These are phyloP conservation scores for Trichoderma harzianum DNA, from an alignment of 2,329 filamentous ascomycete genomes.

Conservation along the genomic window DNA sequence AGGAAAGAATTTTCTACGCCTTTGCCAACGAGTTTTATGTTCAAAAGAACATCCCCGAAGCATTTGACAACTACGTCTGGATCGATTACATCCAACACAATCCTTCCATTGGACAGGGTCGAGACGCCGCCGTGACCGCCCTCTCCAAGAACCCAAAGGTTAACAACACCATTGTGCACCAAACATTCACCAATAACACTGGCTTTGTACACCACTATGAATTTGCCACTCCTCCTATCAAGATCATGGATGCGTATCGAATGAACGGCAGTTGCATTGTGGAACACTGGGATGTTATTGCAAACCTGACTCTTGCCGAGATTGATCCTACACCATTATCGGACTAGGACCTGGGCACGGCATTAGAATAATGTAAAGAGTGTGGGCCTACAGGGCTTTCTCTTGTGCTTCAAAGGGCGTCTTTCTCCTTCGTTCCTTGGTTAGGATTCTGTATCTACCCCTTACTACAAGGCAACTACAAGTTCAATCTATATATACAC, in stretches of 20 bases:
- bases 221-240: neutral
- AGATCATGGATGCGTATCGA: conserved; percentile 5
- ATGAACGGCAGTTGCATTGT: conserved; percentile 9
- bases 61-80: conserved; percentile 2
- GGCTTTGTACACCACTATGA: neutral
- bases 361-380: neutral
- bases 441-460: neutral
- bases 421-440: neutral
- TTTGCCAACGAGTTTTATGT: neutral
- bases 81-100: conserved; percentile 11
- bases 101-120: neutral
- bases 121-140: neutral
- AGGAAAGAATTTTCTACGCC: neutral
- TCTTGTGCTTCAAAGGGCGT: neutral
- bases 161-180: neutral
- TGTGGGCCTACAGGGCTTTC: neutral
- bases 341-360: neutral
- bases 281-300: conserved; percentile 8
- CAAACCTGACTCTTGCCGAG: conserved; percentile 1
- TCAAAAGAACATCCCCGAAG: neutral
- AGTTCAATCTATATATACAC: neutral
- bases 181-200: neutral
- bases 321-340: neutral
- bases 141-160: neutral
- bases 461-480: neutral